A percentile compares a stretch with the other conserved stretches of the same genome.
These are phyloP conservation scores for Claviceps paspali DNA, from an alignment of 2,329 filamentous ascomycete genomes.

Conservation along the genomic window DNA sequence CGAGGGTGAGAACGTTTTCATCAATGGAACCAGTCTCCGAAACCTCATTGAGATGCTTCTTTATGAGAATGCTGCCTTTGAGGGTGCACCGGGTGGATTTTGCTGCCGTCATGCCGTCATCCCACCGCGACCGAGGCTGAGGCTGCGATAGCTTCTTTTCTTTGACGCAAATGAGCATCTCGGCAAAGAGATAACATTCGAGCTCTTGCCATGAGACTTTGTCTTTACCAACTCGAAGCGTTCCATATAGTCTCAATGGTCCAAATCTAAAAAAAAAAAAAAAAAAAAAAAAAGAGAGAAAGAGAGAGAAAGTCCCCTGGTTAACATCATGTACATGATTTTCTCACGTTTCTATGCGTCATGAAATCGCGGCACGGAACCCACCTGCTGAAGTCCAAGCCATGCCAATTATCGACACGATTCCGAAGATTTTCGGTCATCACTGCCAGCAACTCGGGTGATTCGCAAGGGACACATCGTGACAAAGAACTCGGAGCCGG, in stretches of 20 bases:
- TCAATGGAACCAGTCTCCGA: constrained; percentile 54
- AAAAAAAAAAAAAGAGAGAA: too few species aligned
- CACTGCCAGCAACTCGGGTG: constrained; percentile 61
- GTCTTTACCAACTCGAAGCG: constrained; percentile 87
- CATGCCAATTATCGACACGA: constrained; percentile 98
- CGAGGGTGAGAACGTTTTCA: constrained; percentile 74
- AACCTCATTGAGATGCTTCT: constrained; percentile 90
- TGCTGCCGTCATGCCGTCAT: constrained; percentile 39
- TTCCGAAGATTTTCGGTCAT: constrained; percentile 72
- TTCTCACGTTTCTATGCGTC: too few species aligned
- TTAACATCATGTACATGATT: too few species aligned
- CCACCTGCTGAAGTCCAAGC: constrained; percentile 73
- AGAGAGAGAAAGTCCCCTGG: too few species aligned
- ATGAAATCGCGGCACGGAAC: too few species aligned
- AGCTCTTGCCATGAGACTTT: constrained; percentile 94
- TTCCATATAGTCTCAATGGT: constrained; percentile 77
- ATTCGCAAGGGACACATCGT: constrained; percentile 56
- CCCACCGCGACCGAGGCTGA: constrained; percentile 45
- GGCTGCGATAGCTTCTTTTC: constrained; percentile 77
- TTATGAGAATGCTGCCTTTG: constrained; percentile 95
- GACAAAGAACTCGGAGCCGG: constrained; percentile 38
- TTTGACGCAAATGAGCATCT: constrained; percentile 99
- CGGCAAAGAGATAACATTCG: constrained; percentile 90
- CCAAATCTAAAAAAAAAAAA: too few species aligned
- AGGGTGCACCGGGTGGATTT: constrained; percentile 64